A percentile compares a stretch with the other conserved stretches of the same genome.
Conservation (phyloP, 768 basidiomycete species). For the Gloeophyllum trabeum region DNA sequence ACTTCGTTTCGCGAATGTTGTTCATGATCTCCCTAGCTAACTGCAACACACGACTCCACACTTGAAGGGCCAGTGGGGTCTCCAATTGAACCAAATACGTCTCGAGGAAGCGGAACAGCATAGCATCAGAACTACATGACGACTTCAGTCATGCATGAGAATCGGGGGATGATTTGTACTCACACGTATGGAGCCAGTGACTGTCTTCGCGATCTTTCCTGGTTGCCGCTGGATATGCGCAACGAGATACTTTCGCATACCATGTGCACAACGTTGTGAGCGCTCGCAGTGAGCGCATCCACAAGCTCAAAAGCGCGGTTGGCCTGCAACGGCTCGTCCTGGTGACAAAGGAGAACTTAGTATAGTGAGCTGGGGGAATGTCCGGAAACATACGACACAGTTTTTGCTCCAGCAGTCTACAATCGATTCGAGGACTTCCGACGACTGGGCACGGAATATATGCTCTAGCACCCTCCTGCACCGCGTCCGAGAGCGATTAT, state of each 20-base stretch:
- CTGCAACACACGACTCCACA: slow-evolving; percentile 74
- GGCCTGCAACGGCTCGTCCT: not conserved
- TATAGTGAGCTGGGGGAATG: not conserved
- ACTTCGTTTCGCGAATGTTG: slow-evolving; percentile 54
- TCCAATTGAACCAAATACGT: slow-evolving; percentile 76
- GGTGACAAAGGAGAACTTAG: too few species aligned
- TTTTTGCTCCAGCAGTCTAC: slow-evolving; percentile 75
- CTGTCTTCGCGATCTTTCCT: slow-evolving; percentile 51
- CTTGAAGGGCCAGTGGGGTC: slow-evolving; percentile 85
- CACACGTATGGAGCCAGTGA: slow-evolving; percentile 58
- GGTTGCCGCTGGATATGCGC: slow-evolving; percentile 38
- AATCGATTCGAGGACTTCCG: slow-evolving; percentile 76
- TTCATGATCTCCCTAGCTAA: slow-evolving; percentile 71
- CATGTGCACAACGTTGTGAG: slow-evolving; percentile 82
- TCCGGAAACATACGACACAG: slow-evolving; percentile 25
- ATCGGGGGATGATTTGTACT: slow-evolving; percentile 13
- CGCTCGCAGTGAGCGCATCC: slow-evolving; percentile 73
- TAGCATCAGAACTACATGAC: slow-evolving; percentile 45
- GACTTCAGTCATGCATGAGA: not conserved
- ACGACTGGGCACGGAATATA: slow-evolving; percentile 69
- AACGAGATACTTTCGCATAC: slow-evolving; percentile 71
- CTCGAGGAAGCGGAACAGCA: slow-evolving; percentile 81
- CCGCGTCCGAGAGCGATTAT: slow-evolving; percentile 51
- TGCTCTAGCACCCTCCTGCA: slow-evolving; percentile 77
- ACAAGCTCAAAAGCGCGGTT: slow-evolving; percentile 57